Percentiles rank a stretch among this genome's conserved stretches.
phyloP scores from a whole-genome alignment of 2,329 filamentous ascomycete species.

The Rhinocladiella mackenziei region DNA sequence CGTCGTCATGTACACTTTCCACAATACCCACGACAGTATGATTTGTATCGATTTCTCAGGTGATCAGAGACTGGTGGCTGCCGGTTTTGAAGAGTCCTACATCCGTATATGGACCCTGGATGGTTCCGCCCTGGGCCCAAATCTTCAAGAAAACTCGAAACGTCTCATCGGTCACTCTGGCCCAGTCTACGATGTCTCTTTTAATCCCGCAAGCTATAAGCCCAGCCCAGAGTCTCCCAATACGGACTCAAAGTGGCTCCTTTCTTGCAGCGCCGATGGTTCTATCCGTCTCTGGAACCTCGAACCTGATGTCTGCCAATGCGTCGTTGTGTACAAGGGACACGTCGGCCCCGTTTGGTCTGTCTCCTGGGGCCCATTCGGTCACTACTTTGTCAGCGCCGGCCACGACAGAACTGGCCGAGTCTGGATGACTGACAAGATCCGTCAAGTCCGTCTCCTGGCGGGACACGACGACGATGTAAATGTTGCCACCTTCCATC shows the following conservation, averaged over 20 bases:
- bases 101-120: conserved; percentile 92
- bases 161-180: conserved; percentile 82
- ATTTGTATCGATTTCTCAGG: conserved; percentile 96
- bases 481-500: conserved; percentile 89
- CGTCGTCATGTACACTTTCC: conserved; percentile 96
- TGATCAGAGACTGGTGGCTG: conserved; percentile 80
- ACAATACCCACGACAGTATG: conserved; percentile 89
- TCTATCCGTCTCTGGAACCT: conserved; percentile 90
- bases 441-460: conserved; percentile 80
- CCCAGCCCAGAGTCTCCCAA: conserved; percentile 46
- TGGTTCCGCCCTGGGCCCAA: conserved; percentile 71
- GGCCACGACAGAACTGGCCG: conserved; percentile 87
- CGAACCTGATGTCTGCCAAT: conserved; percentile 87
- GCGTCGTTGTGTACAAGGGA: conserved; percentile 87
- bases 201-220: conserved; percentile 65
- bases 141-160: conserved; percentile 67
- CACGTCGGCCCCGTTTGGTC: conserved; percentile 88
- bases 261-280: conserved; percentile 83
- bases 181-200: conserved; percentile 83
- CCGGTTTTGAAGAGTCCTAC: conserved; percentile 88
- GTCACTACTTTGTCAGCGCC: conserved; percentile 87
- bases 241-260: conserved; percentile 66
- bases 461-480: conserved; percentile 91
- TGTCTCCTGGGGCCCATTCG: conserved; percentile 83
- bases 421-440: conserved; percentile 88